A percentile compares a stretch with the other conserved stretches of the same genome.
Conservation (phyloP, 2,329 filamentous ascomycete genomes). For the Aureobasidium sp. region DNA sequence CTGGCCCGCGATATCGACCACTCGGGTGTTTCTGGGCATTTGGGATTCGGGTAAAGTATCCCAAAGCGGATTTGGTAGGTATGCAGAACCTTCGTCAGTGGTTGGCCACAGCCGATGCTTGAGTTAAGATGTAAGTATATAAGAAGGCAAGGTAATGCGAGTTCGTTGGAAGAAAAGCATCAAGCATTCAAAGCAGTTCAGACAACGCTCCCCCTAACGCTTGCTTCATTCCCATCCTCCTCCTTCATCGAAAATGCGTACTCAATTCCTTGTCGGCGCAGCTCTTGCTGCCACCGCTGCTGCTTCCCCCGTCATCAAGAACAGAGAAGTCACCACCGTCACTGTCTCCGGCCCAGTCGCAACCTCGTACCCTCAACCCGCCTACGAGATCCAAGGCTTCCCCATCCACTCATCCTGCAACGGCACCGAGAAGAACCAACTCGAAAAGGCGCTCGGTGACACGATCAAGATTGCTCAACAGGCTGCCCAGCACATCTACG, state of each 20-base stretch:
- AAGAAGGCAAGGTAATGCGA: not conserved
- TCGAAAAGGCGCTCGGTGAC: constrained; percentile 50
- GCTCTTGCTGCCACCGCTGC: not conserved
- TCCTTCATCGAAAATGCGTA: not conserved
- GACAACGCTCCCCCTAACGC: not conserved
- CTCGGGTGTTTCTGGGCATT: constrained; percentile 7
- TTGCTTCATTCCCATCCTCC: not conserved
- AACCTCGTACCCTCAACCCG: constrained; percentile 8
- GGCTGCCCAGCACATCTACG: constrained; percentile 53
- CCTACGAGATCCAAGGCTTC: constrained; percentile 11
- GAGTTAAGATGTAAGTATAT: not conserved
- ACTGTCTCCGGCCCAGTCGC: not conserved
- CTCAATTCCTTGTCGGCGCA: not conserved
- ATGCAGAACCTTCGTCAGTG: not conserved
- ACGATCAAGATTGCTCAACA: constrained; percentile 49
- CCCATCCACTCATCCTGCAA: constrained; percentile 60
- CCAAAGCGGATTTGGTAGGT: not conserved
- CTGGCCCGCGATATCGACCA: not conserved
- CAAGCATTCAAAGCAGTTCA: not conserved
- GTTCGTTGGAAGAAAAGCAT: not conserved
- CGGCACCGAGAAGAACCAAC: constrained; percentile 47
- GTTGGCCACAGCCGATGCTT: not conserved
- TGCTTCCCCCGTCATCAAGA: not conserved
- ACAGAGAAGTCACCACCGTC: constrained; percentile 1
- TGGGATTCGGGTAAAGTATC: not conserved